phyloP scores from a whole-genome alignment of 1,284 basidiomycete species.

The Caloboletus firmus region DNA sequence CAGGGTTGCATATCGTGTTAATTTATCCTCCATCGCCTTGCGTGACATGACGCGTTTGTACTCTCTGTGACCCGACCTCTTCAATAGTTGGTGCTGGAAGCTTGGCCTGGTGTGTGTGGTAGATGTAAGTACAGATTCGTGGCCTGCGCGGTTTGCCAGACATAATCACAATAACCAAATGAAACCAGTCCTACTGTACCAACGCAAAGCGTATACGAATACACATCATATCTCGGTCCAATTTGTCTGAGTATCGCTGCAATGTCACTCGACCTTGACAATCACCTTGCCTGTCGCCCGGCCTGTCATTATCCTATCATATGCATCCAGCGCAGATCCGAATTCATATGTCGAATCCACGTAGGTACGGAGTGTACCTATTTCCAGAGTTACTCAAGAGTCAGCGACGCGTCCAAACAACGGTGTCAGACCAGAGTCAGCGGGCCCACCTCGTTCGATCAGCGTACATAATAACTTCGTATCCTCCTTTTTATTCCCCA shows the following conservation, averaged over 20 bases:
- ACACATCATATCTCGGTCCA: neutral
- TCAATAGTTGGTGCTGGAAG: neutral
- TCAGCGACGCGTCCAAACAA: neutral
- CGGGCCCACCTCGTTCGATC: conserved; percentile 25
- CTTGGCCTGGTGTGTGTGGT: neutral
- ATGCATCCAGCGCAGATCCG: conserved; percentile 58
- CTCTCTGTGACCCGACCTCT: neutral
- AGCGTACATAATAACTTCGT: conserved; percentile 10
- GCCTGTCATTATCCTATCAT: conserved; percentile 54
- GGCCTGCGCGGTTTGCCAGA: neutral
- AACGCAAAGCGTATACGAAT: neutral
- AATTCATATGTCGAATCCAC: conserved; percentile 65
- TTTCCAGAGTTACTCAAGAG: neutral
- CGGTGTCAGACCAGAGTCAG: no score
- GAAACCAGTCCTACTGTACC: neutral
- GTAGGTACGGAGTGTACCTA: conserved; percentile 52
- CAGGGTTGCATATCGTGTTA: neutral
- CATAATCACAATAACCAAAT: neutral
- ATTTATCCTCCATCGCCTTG: neutral
- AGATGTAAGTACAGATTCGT: neutral
- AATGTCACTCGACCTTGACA: conserved; percentile 43
- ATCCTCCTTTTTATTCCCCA: conserved; percentile 14
- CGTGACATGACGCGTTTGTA: neutral
- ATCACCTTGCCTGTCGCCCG: conserved; percentile 66
- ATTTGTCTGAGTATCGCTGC: neutral